Evolutionary conservation across 805 yeast genomes (phyloP), one percentile per base, ranked within the genome.

Genomic region (Pichia sporocuriosa): DNA sequence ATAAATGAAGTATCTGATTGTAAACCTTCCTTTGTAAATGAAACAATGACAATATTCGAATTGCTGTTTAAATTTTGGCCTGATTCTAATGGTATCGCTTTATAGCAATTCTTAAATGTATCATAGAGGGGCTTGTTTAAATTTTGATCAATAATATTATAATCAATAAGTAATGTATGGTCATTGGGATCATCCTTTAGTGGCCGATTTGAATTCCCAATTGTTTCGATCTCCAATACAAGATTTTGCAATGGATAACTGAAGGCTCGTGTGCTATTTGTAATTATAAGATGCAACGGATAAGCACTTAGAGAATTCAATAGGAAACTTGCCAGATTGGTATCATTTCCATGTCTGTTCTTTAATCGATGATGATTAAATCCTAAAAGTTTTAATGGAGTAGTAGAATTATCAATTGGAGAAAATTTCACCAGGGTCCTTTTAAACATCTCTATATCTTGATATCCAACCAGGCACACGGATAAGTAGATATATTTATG

Each of bases 11-110:
- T 33, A 22, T 44, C 25, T 9, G 27, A 30, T 13, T 28, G 25
- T 9, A 45, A 29, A 8, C 39, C 40, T 6, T 15, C 33, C 21
- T 45, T 37, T 12, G 43, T 44, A 20, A 44, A 35, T 13, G 44
- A 43, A 6, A 46, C 6, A 4, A 46, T 21, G 3, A 37, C 10
- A 15, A 30, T 23, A 31, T 27, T 29, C 21, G 20, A n/a, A 7
- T 24, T 10, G 21, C 28, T 12, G 16, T 22, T 1, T n/a, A 11
- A 13, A 2, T 20, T 16, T 1, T n/a, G n/a, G n/a, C n/a, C n/a
- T n/a, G n/a, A n/a, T n/a, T n/a, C n/a, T n/a, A n/a, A n/a, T n/a
- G n/a, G n/a, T n/a, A 28, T 20, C 7, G 22, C 6, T 13, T 27
- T 11, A 28, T 32, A 42, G 6, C 32, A 12, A 3, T 32, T 15